These are phyloP conservation scores for Coccomyxa sp. DNA, from an alignment of 139 green algal genomes.

Conservation along the genomic window DNA sequence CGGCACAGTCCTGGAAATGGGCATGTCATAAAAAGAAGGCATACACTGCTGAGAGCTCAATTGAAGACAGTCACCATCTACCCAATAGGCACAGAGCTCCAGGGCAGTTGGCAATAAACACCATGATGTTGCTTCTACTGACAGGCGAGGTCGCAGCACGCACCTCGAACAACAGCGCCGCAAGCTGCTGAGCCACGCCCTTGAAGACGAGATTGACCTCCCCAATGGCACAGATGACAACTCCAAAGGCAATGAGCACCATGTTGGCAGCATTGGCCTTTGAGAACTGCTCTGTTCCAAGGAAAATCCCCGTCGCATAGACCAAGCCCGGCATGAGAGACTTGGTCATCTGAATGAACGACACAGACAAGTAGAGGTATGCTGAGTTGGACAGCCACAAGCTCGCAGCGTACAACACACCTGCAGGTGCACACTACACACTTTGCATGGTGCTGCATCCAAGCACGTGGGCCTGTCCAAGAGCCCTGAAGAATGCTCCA, in stretches of 20 bases:
- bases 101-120: no score
- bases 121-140: no score
- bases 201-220: conserved; percentile 84
- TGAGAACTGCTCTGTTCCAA: conserved; percentile 79
- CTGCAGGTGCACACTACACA: neutral
- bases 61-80: no score
- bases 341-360: conserved; percentile 99
- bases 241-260: conserved; percentile 81
- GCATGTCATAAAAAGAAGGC: no score
- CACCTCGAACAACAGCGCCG: conserved; percentile 76
- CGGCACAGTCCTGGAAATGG: neutral
- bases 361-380: conserved; percentile 96
- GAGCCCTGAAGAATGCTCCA: neutral
- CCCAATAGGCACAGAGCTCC: no score
- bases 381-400: conserved; percentile 95
- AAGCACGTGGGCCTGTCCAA: neutral
- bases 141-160: neutral
- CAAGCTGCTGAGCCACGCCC: conserved; percentile 88
- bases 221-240: conserved; percentile 74
- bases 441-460: neutral
- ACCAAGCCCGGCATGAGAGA: conserved; percentile 83
- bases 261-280: conserved; percentile 70
- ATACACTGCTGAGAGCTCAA: neutral
- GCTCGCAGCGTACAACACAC: conserved; percentile 68
- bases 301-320: conserved; percentile 59